Evolutionary conservation across 768 basidiomycete species (phyloP), one percentile per base, ranked within the genome.

Genomic region (Macrocybe gigantea): DNA sequence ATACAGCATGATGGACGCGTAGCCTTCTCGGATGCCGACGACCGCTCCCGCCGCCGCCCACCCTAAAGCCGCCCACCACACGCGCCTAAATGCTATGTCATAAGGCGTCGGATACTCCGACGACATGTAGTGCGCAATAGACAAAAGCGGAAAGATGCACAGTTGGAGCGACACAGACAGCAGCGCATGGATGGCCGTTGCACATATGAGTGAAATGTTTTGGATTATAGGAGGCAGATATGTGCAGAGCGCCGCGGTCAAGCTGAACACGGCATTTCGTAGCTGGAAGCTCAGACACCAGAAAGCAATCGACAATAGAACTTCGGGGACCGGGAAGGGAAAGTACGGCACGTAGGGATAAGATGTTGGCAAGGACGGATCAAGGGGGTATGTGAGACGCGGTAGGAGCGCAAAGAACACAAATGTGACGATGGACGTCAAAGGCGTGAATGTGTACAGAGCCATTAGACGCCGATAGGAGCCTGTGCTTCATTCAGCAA

Each of bases 51-150:
- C 83, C 6, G 76, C 64, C 9, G 85, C 83, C 83, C 83, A 88
- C 0, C 85, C 85, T 2, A 91, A 68, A 2, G 84, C 83, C 34
- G 88, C 65, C 82, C 83, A 88, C 87, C 88, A 90, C 3, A 85
- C 78, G 31, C 78, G 72, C 14, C 65, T 60, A 67, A 92, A 92
- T 3, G 79, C 76, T 1, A 68, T 57, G 52, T 82, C 72, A 47
- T 63, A 67, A 71, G 78, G 83, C 6, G 77, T 80, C 37, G 82
- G 74, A 32, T 62, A 66, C 42, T 70, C 60, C 50, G 59, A 58
- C 30, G 58, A 56, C 56, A 70, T 66, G 51, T 72, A 65, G 43
- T 72, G 70, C 33, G 74, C 73, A 41, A 82, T 69, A 34, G 72
- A 69, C 11, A 83, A 71, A 48, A 83, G 60, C 10, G 76, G 73